Base-by-base conservation (phyloP, 2,329 filamentous ascomycete genomes). In the Tolypocladium album region DNA sequence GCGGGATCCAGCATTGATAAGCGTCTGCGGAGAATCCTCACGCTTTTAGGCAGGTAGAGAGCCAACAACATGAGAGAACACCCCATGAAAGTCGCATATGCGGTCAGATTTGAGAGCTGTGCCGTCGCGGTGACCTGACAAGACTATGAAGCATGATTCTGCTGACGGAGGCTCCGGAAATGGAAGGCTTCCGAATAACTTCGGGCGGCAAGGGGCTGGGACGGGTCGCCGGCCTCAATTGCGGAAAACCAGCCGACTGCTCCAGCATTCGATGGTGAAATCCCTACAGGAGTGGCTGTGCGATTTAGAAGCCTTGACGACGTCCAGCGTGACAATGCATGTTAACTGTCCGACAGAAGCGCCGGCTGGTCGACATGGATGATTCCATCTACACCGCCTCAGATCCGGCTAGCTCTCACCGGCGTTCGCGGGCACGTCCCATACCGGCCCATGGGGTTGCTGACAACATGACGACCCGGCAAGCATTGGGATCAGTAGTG, bases 81-180 rank as follows among this genome's bases (percentile, higher is more conserved):
- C 31, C 4, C 50, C 20, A 53, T 3, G 31, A 20, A 3, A 36
- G 34, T 42, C 50, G 53, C 42, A 52, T 57, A 53, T 57, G 58
- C 58, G 53, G 55, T 60, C 11, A 60, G 55, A 57, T 57, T 60
- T 52, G 57, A 57, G 57, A 45, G 40, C 31, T 34, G 12, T 27
- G 27, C n/a, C 17, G 3, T 53, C 15, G 15, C 27, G 15, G 7
- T 4, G 27, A n/a, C 15, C 24, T 2, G 20, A 12, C 27, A 52
- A 34, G 47, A 20, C 8, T 15, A 20, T 4, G 27, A 27, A 20
- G 3, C 15, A 20, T 20, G 12, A 9, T 9, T 12, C 20, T 13
- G 15, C 31, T 36, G 27, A 36, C 27, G 20, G 7, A 4, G 9
- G 3, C 50, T 7, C 42, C 20, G 8, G 13, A n/a, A 34, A 34